Percentiles rank a stretch among this genome's conserved stretches.
Conservation (phyloP, 2,329 filamentous ascomycete species). For the Tolypocladium amazonense region DNA sequence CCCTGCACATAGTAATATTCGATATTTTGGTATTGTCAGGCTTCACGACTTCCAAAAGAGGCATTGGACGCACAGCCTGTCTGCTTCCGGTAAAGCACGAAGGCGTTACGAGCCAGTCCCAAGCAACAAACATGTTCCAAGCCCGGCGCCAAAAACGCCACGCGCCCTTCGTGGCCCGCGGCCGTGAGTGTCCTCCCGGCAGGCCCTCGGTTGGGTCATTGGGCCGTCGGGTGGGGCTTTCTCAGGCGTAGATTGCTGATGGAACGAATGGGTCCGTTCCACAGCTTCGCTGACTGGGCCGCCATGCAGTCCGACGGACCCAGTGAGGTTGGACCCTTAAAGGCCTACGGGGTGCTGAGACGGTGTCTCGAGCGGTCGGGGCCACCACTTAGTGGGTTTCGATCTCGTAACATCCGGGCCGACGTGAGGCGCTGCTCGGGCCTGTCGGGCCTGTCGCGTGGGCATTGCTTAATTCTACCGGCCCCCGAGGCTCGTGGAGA, state of each 20-base stretch:
- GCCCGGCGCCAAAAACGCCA: not conserved
- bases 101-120: not conserved
- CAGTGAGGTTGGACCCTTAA: not conserved
- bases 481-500: not conserved
- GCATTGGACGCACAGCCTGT: not conserved
- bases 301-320: not conserved
- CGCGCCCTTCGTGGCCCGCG: not conserved
- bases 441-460: not conserved
- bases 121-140: not conserved
- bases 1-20: not conserved
- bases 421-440: not conserved
- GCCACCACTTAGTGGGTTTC: not conserved
- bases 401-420: not conserved
- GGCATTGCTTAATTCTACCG: not conserved
- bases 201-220: not conserved
- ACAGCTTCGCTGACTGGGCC: slow-evolving; percentile 1
- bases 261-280: slow-evolving; percentile 7
- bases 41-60: not conserved
- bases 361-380: not conserved
- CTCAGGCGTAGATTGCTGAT: slow-evolving; percentile 1
- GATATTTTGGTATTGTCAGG: not conserved
- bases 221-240: not conserved
- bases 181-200: not conserved
- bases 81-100: not conserved
- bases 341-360: not conserved